These are phyloP conservation scores for Craspedostauros australis DNA, from an alignment of 108 stramenopile species.

Conservation along the genomic window DNA sequence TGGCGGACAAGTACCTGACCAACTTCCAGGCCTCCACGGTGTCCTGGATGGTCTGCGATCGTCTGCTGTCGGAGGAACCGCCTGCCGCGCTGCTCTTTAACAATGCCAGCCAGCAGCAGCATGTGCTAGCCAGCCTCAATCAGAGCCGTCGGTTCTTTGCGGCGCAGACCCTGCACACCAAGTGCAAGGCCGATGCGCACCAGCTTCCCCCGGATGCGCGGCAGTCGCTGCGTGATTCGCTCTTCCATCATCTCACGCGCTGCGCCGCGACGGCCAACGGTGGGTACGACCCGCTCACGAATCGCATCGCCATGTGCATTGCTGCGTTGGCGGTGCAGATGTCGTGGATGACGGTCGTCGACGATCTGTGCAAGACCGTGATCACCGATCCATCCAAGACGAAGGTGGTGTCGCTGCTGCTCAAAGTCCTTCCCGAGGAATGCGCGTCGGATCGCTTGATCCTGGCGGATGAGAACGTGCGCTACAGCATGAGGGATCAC, in stretches of 20 bases:
- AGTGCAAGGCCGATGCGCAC: conserved; percentile 59
- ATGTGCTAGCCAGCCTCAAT: conserved; percentile 5
- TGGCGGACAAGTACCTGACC: conserved; percentile 73
- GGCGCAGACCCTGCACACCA: conserved; percentile 77
- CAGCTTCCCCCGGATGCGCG: conserved; percentile 41
- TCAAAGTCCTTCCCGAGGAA: conserved; percentile 73
- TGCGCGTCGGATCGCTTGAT: conserved; percentile 62
- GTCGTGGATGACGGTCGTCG: conserved; percentile 53
- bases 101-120: conserved; percentile 5
- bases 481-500: conserved; percentile 49
- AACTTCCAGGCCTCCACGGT: conserved; percentile 60
- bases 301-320: conserved; percentile 67
- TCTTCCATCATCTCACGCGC: conserved; percentile 43
- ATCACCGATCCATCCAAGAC: conserved; percentile 16
- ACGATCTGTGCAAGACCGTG: conserved; percentile 26
- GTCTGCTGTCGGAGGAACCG: conserved; percentile 30
- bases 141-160: conserved; percentile 74
- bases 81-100: background rate
- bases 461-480: conserved; percentile 44
- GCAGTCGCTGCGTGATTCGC: conserved; percentile 57
- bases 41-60: conserved; percentile 81
- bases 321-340: conserved; percentile 78
- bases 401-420: conserved; percentile 43
- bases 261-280: conserved; percentile 25
- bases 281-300: conserved; percentile 42